These are phyloP conservation scores for Pneumocystis oryctolagi DNA, from an alignment of 1,139 yeast species.

Conservation along the genomic window DNA sequence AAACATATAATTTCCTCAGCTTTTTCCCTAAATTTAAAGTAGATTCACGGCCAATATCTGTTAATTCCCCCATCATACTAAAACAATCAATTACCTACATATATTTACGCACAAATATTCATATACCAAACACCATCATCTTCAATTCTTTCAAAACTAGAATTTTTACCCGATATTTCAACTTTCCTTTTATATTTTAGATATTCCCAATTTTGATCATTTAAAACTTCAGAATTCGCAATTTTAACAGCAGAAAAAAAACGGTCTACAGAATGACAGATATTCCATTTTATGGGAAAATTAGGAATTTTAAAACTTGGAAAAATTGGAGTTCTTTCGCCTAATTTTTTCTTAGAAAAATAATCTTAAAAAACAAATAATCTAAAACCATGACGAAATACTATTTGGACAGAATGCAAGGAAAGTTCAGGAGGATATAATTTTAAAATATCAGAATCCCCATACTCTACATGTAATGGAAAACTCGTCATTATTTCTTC, in stretches of 20 bases:
- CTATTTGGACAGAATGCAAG: constrained; percentile 12
- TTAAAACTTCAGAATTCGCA: not conserved
- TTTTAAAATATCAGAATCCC: constrained; percentile 10
- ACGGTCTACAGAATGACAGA: constrained; percentile 15
- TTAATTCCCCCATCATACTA: constrained; percentile 16
- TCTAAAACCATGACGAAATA: constrained; percentile 16
- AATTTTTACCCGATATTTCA: constrained; percentile 2
- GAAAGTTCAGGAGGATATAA: constrained; percentile 15
- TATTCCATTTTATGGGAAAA: constrained; percentile 15
- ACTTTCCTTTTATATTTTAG: constrained; percentile 5
- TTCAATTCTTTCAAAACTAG: not conserved
- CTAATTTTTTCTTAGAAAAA: constrained; percentile 2
- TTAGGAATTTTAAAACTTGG: constrained; percentile 16
- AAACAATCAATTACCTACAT: not conserved
- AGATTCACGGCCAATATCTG: constrained; percentile 16
- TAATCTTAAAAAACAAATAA: not conserved
- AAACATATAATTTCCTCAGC: constrained; percentile 15
- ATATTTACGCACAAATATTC: not conserved
- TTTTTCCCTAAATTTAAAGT: constrained; percentile 15
- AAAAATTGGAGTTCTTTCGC: constrained; percentile 18
- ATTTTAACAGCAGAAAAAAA: constrained; percentile 9
- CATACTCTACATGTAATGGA: not conserved
- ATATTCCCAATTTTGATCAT: constrained; percentile 4
- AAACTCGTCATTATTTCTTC: not conserved
- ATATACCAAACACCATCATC: constrained; percentile 8